Percentiles rank a stretch among this genome's conserved stretches.
These are phyloP conservation scores for Telfairia occidentalis DNA, from an alignment of 331 rosid genomes.

Conservation along the genomic window DNA sequence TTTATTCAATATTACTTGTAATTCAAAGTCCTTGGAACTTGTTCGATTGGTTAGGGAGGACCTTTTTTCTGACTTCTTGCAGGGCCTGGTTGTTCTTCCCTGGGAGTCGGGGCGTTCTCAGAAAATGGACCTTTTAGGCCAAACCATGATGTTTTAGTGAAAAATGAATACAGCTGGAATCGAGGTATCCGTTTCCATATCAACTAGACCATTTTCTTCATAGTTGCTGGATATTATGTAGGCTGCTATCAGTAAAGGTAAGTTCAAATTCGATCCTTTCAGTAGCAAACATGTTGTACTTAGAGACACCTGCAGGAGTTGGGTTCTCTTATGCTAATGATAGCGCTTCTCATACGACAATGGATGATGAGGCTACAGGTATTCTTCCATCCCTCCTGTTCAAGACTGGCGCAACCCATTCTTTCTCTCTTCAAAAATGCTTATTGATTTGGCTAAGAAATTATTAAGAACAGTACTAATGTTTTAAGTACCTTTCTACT, in stretches of 20 bases:
- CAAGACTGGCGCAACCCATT: neutral
- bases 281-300: conserved; percentile 48
- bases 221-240: neutral
- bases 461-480: neutral
- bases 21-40: neutral
- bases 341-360: conserved; percentile 28
- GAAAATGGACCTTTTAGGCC: conserved; percentile 55
- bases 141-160: conserved; percentile 23
- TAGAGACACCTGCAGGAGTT: conserved; percentile 47
- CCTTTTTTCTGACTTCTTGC: neutral
- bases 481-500: neutral
- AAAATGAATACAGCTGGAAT: conserved; percentile 42
- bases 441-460: neutral
- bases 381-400: neutral
- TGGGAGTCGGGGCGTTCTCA: conserved; percentile 48
- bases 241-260: neutral
- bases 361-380: conserved; percentile 38
- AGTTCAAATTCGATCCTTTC: conserved; percentile 6
- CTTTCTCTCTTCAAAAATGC: neutral
- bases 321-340: conserved; percentile 40
- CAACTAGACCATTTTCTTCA: neutral
- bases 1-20: neutral
- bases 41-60: too few species aligned
- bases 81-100: conserved; percentile 55
- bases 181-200: conserved; percentile 18